Evolutionary conservation across 805 yeast genomes (phyloP).

Genomic region (Starmerella tilneyi): DNA sequence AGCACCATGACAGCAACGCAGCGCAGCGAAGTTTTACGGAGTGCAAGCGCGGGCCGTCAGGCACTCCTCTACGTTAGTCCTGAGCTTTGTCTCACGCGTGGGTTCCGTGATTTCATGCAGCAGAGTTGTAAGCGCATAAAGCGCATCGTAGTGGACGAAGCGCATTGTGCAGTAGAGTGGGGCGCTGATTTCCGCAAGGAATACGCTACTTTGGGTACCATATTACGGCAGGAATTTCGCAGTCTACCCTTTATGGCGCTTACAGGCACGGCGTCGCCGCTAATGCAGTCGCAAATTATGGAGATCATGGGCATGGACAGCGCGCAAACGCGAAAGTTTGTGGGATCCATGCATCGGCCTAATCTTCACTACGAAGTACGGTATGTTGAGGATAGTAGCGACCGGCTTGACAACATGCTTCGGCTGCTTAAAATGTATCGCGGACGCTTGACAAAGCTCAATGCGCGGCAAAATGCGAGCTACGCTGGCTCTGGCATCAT

Average conservation of each 20-base stretch:
- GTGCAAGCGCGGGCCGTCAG: constrained; percentile 51
- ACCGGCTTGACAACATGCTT: constrained; percentile 22
- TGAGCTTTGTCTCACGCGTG: constrained; percentile 49
- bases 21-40: constrained; percentile 47
- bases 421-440: constrained; percentile 24
- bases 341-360: constrained; percentile 81
- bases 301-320: constrained; percentile 51
- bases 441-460: constrained; percentile 12
- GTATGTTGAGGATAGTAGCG: constrained; percentile 39
- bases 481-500: constrained; percentile 55
- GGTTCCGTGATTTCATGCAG: constrained; percentile 53
- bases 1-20: constrained; percentile 59
- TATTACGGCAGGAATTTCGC: constrained; percentile 50
- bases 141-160: constrained; percentile 88
- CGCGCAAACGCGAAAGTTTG: constrained; percentile 47
- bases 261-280: constrained; percentile 85
- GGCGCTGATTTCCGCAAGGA: constrained; percentile 97
- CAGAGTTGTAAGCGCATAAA: constrained; percentile 53
- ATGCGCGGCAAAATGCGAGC: neutral
- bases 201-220: constrained; percentile 60
- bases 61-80: constrained; percentile 81
- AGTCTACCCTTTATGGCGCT: constrained; percentile 85
- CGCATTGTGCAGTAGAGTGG: constrained; percentile 97
- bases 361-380: constrained; percentile 72
- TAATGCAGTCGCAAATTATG: constrained; percentile 42